A percentile compares a stretch with the other conserved stretches of the same genome.
Conservation (phyloP, 495 filamentous ascomycete genomes). For the Talaromyces stipitatus region DNA sequence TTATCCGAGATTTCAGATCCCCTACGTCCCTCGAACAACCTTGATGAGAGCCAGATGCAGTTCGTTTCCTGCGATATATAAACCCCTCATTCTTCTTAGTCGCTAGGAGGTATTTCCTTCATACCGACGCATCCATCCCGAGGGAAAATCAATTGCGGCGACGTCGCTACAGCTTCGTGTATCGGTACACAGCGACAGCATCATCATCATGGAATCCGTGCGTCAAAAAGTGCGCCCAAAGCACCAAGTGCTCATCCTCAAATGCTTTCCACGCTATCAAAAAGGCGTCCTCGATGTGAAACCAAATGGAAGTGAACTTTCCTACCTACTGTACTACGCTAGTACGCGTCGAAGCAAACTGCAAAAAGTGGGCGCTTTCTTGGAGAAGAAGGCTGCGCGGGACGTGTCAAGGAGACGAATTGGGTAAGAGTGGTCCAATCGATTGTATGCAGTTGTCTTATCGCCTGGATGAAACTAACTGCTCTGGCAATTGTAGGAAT, state of each 20-base stretch:
- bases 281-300: conserved; percentile 86
- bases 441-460: background rate
- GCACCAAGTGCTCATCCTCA: conserved; percentile 86
- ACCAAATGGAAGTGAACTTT: conserved; percentile 89
- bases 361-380: conserved; percentile 83
- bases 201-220: conserved; percentile 44
- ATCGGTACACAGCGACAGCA: background rate
- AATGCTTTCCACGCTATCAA: conserved; percentile 85
- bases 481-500: conserved; percentile 47
- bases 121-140: background rate
- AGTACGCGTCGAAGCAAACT: conserved; percentile 89
- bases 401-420: conserved; percentile 77
- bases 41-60: too few species aligned
- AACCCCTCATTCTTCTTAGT: background rate
- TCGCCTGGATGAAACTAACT: too few species aligned
- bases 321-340: conserved; percentile 91
- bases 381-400: conserved; percentile 81
- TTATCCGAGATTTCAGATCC: background rate
- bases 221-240: conserved; percentile 70
- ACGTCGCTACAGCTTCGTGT: background rate
- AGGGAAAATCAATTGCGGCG: background rate
- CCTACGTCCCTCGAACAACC: background rate
- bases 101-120: background rate
- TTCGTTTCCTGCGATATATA: background rate
- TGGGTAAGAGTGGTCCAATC: conserved; percentile 49